Conservation (phyloP, 192 early-diverging fungal genomes). For the Backusella mclennaniae region DNA sequence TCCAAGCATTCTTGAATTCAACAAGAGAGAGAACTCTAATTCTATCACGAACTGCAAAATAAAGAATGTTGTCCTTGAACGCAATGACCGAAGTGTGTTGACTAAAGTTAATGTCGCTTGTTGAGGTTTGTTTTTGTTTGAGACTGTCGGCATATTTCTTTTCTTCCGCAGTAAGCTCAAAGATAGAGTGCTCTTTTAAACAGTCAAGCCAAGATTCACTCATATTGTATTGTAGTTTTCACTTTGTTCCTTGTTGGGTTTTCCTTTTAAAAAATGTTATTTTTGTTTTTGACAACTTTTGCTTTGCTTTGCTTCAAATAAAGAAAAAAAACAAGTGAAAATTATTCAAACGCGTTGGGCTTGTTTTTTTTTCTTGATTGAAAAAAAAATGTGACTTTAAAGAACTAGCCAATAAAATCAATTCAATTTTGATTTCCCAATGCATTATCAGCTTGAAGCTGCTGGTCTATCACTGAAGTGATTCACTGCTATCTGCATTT, state of each 20-base stretch:
- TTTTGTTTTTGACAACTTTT: constrained; percentile 5
- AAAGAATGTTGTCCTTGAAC: constrained; percentile 57
- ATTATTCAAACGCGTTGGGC: background rate
- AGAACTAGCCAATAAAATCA: background rate
- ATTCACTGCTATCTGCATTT: background rate
- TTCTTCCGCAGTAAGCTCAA: constrained; percentile 3
- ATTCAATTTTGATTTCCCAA: background rate
- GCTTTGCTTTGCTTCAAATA: too few species aligned
- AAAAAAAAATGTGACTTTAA: constrained; percentile 6
- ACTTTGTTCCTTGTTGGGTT: background rate
- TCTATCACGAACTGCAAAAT: constrained; percentile 55
- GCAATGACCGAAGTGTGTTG: constrained; percentile 23
- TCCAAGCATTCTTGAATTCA: constrained; percentile 60
- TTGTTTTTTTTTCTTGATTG: background rate
- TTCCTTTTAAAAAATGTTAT: background rate
- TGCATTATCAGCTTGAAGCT: background rate
- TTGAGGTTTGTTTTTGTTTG: background rate
- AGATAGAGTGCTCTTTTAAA: constrained; percentile 15
- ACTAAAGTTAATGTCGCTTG: background rate
- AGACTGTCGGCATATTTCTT: background rate
- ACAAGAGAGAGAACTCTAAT: constrained; percentile 61
- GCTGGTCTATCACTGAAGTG: background rate
- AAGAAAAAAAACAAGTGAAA: background rate
- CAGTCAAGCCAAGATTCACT: constrained; percentile 17
- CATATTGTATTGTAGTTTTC: background rate